Evolutionary conservation across 805 yeast species (phyloP).

Genomic region (Saccharomycopsis sp.): DNA sequence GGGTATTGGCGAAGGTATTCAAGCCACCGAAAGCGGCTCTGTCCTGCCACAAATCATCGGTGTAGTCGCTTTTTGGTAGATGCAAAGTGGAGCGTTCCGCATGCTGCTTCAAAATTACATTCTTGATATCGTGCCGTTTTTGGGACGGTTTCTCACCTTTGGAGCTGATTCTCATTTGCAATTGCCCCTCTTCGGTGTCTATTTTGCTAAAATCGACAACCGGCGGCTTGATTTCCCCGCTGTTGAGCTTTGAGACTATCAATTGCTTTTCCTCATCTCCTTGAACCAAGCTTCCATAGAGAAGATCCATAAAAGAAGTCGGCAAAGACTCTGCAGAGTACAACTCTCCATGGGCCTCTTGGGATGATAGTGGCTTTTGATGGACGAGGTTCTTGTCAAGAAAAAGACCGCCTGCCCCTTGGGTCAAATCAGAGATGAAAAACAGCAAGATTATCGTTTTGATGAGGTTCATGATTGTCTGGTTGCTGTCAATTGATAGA

Average conservation of each 20-base stretch:
- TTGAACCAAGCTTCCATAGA: slow-evolving; percentile 43
- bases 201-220: slow-evolving; percentile 1
- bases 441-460: neutral
- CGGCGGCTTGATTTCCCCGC: slow-evolving; percentile 5
- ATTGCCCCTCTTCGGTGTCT: neutral
- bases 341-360: neutral
- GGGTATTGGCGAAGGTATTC: slow-evolving; percentile 6
- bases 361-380: neutral
- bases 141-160: neutral
- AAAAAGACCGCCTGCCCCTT: neutral
- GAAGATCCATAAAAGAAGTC: slow-evolving; percentile 5
- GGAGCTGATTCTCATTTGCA: neutral
- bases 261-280: slow-evolving; percentile 51
- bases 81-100: slow-evolving; percentile 18
- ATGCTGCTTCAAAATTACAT: neutral
- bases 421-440: neutral
- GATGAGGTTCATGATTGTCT: neutral
- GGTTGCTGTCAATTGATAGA: neutral
- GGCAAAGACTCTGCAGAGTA: neutral
- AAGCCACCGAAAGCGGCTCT: slow-evolving; percentile 6
- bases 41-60: slow-evolving; percentile 4
- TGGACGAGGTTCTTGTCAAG: neutral
- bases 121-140: neutral
- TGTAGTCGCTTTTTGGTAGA: slow-evolving; percentile 6
- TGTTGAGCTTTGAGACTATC: slow-evolving; percentile 34